Evolutionary conservation across 768 basidiomycete genomes (phyloP), one percentile per base, ranked within the genome.

Genomic region (Phylloporus arenicola): DNA sequence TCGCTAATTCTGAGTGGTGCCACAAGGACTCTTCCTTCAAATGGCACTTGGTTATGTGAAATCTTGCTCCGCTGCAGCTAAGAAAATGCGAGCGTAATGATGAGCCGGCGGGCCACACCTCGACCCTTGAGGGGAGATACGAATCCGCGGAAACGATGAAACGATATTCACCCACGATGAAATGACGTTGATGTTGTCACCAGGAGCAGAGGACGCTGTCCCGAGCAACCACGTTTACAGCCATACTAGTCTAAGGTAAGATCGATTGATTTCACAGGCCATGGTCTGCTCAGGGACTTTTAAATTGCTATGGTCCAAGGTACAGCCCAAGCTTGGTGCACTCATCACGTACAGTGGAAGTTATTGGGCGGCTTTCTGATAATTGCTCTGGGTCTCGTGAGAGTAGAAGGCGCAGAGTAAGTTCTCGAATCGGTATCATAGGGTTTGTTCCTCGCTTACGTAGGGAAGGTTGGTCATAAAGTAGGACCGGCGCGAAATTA

Each of bases 331-430:
- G 37, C 33, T 40, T 24, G 39, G 16, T 30, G 27, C 4, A 42
- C n/a, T 11, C 42, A 40, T 61, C 52, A 58, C 61, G 62, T 61
- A 64, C 50, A 39, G 1, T 43, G 0, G 17, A 43, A 25, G 39
- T 42, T 43, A 51, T 50, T 38, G 37, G 24, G 33, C 12, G 37
- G 43, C 50, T 41, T 50, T 53, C 24, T 27, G 31, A 43, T 33
- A 10, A 48, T 40, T 11, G 43, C 29, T 37, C 31, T 33, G 27
- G 47, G 27, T 33, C 25, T 50, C 59, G 54, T 50, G 58, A 53
- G 48, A 43, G 33, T 14, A 47, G 41, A 13, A 19, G 42, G 42
- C 31, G 30, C 6, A 33, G 40, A 24, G 16, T 10, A 38, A 31
- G 33, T 42, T 16, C 22, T 25, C 12, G 13, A 41, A 24, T 33